Conservation (phyloP, 2,329 filamentous ascomycete species). For the Westerdykella sp. region DNA sequence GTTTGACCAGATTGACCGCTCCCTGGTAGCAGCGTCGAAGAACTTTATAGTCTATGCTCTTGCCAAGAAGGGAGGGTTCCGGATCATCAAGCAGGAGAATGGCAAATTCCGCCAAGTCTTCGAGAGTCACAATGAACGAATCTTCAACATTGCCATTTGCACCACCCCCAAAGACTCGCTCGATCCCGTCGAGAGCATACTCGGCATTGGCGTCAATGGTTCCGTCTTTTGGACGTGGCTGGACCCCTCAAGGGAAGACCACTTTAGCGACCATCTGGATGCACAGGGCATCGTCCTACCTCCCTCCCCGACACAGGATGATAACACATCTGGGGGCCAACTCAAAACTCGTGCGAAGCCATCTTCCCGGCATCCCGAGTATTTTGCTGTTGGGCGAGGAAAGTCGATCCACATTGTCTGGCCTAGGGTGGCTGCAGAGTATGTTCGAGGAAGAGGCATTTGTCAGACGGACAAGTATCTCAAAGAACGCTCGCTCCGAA, state of each 20-base stretch:
- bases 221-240: slow-evolving; percentile 93
- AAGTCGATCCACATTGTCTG: slow-evolving; percentile 91
- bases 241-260: slow-evolving; percentile 40
- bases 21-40: slow-evolving; percentile 80
- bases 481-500: slow-evolving; percentile 80
- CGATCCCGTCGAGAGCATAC: slow-evolving; percentile 59
- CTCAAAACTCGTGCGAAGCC: slow-evolving; percentile 92
- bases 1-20: slow-evolving; percentile 94
- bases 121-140: slow-evolving; percentile 81
- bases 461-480: slow-evolving; percentile 86
- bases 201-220: slow-evolving; percentile 89
- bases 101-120: slow-evolving; percentile 90
- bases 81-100: slow-evolving; percentile 90
- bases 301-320: slow-evolving; percentile 76
- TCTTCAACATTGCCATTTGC: slow-evolving; percentile 88
- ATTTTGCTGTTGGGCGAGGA: slow-evolving; percentile 90
- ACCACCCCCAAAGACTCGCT: slow-evolving; percentile 51
- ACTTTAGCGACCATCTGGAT: slow-evolving; percentile 72
- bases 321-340: slow-evolving; percentile 84
- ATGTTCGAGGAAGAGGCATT: slow-evolving; percentile 48
- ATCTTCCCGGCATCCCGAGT: slow-evolving; percentile 82
- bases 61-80: slow-evolving; percentile 85
- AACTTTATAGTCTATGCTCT: slow-evolving; percentile 93
- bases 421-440: slow-evolving; percentile 50
- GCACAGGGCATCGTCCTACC: slow-evolving; percentile 84